Evolutionary conservation across 805 yeast genomes (phyloP), one percentile per base, ranked within the genome.

Genomic region (Starmerella bombicola): DNA sequence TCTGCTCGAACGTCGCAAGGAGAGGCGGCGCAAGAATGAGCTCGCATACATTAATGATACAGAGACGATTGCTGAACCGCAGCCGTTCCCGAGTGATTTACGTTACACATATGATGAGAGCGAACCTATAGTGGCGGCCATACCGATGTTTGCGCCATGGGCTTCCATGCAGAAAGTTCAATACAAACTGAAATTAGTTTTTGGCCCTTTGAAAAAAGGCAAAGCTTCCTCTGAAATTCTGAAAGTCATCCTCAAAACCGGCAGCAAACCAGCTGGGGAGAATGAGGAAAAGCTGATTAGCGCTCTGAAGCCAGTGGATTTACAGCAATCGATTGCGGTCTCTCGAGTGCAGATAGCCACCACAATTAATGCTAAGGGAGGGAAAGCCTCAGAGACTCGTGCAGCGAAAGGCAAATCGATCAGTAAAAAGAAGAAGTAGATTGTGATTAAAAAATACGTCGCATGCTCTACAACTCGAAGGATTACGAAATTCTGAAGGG

Each of bases 81-180:
- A 64, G 46, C 57, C 66, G 39, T 65, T 65, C 32, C 68, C 70
- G 24, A 56, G 67, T 5, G 77, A 71, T 49, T 54, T 66, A 3
- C 37, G 56, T 10, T 51, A 50, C 28, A 52, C 55, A 2, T 55
- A 62, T 6, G 42, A 40, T 3, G 39, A 51, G 13, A 67, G 64
- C 1, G 93, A 81, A 54, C 62, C 54, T 3, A 63, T 81, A 9
- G 53, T 66, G 9, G 81, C 76, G 42, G 74, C 80, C 5, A 70
- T 88, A 10, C 93, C 95, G 1, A 76, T 83, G 16, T 88, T 85
- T 67, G 96, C 91, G 0, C 98, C 98, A 2, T 91, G 95, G 95
- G 61, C 72, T 10, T 70, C 96, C 0, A 58, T 91, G 48, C 69
- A 65, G 44, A 80, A 80, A 56, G 73, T 69, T 58, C 77, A 80